Evolutionary conservation across 192 early-diverging fungal genomes (phyloP), one percentile per base, ranked within the genome.

Genomic region (Podila verticillata): DNA sequence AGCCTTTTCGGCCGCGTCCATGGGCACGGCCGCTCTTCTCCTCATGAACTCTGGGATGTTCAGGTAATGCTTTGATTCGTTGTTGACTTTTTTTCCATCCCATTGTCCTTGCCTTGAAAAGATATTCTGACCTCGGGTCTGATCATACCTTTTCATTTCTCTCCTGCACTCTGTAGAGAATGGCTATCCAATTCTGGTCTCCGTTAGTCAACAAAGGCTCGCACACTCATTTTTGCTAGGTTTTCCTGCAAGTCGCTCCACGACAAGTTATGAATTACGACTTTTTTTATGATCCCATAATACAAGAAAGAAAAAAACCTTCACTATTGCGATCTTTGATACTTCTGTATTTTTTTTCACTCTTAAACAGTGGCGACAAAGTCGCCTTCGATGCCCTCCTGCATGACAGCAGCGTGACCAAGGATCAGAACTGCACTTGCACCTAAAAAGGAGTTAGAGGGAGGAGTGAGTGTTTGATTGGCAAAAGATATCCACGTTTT

Each of bases 401-500:
- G 86, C 68, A 90, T 75, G 13, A 90, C 61, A 51, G 85, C 75
- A 36, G 89, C 89, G 70, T 90, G 89, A 58, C 86, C 86, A 28
- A 87, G 54, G 66, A 90, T 81, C n/a, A 82, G 65, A 44, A 87
- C 70, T 35, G 87, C 87, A 62, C 87, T 86, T 56, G 89, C 89
- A 61, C 89, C 88, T 86, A 67, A 34, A 57, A 7, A 22, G 4
- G 15, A 34, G 20, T 6, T 36, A 31, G 26, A 29, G 19, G 20
- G 31, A 17, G 44, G 54, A 24, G 36, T 26, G 54, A 62, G 15
- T 44, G 17, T 0, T n/a, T n/a, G n/a, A 17, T 15, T 15, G 15
- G 7, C 39, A 48, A 35, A 31, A 44, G 22, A 57, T 73, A 49
- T 54, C 29, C 49, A 5, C 36, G 20, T 10, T 12, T 0, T 44